These are phyloP conservation scores for Pleurotus citrinopileatus DNA, from an alignment of 768 basidiomycete genomes.

Conservation along the genomic window DNA sequence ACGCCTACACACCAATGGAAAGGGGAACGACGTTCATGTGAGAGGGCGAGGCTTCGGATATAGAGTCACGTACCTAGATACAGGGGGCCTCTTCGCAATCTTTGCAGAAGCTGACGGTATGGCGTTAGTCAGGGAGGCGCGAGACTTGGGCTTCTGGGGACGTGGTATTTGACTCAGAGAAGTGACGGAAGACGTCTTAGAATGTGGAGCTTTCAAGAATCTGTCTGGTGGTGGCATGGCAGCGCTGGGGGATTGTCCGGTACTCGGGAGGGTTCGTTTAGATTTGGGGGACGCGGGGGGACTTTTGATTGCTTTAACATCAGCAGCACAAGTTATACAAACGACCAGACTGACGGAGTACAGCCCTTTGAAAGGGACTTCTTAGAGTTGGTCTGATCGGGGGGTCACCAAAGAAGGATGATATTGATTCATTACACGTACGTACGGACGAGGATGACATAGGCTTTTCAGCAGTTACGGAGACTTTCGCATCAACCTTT, in stretches of 20 bases:
- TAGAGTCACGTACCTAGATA: not conserved
- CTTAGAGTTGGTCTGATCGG: not conserved
- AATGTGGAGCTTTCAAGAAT: conserved; percentile 13
- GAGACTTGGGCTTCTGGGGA: conserved; percentile 14
- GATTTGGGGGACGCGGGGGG: conserved; percentile 1
- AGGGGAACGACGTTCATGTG: not conserved
- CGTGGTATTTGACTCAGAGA: conserved; percentile 26
- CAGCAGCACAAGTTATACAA: not conserved
- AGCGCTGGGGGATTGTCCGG: conserved; percentile 11
- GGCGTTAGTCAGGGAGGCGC: conserved; percentile 17
- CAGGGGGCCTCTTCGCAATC: conserved; percentile 11
- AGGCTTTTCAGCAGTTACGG: not conserved
- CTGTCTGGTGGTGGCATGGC: conserved; percentile 13
- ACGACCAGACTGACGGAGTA: not conserved
- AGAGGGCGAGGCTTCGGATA: not conserved
- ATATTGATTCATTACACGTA: not conserved
- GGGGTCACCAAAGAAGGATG: too few species aligned
- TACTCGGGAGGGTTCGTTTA: conserved; percentile 13
- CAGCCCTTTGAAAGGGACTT: not conserved
- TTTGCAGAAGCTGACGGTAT: conserved; percentile 12
- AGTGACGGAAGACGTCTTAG: conserved; percentile 21
- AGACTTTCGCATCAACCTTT: not conserved
- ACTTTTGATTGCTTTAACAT: not conserved
- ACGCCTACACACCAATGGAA: not conserved
- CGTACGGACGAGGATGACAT: not conserved